Base-by-base conservation (phyloP, 306 rosid genomes). In the Vigna unguiculata region DNA sequence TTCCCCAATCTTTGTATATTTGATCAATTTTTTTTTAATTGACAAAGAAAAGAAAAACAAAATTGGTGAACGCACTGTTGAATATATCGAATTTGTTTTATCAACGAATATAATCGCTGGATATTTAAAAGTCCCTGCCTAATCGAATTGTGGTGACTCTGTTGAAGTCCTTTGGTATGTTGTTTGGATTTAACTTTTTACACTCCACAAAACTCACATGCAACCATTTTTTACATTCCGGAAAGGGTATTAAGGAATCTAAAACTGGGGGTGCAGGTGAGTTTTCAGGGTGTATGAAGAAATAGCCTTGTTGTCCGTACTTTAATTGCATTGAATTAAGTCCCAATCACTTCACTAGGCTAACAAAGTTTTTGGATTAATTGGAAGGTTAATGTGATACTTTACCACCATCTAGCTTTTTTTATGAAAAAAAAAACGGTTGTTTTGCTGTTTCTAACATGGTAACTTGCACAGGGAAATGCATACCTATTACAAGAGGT, bases 401-500 rank as follows among this genome's bases (percentile, higher is more conserved):
- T 73, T 36, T 57, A 41, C 38, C 30, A 3, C 60, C 20, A n/a
- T 25, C 63, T 28, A 22, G 59, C 61, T 65, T 34, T 47, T 46
- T 59, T 47, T 54, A n/a, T 70, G 32, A 28, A 28, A 28, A 28
- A 24, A 53, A 22, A 15, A 71, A 17, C 59, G 74, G 28, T 69
- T 19, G 28, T 34, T 54, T 25, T 78, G 34, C 48, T 68, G 62
- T 71, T 28, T 84, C 79, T 74, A 32, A 74, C 47, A 10, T 54
- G 47, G 30, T 68, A 36, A 69, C 61, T 60, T 74, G 61, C 53
- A 60, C 88, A 92, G 98, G 98, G 49, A 94, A 94, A 87, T 94
- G 98, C 85, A 88, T 95, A 81, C 99, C 99, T 25, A 88, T 95
- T 72, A 95, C 85, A 19, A 86, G 97, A 80, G 99, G 97, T 49